Evolutionary conservation across 139 green algal species (phyloP).

Genomic region (Diplosphaera chodatii): DNA sequence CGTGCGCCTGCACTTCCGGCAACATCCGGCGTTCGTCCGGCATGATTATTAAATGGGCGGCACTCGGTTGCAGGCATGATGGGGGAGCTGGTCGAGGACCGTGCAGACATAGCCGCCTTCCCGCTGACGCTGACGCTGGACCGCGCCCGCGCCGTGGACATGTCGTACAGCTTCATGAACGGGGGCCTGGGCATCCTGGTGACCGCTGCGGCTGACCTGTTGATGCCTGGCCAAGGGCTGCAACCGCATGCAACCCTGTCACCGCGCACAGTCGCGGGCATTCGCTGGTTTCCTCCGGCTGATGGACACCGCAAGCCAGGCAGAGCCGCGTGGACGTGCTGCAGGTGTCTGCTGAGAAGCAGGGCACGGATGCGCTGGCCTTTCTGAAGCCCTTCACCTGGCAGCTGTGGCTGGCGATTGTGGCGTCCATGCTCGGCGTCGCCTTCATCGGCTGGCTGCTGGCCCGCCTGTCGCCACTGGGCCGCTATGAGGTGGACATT

Average conservation of each 20-base stretch:
- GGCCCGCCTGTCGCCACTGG: background rate
- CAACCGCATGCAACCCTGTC: too few species aligned
- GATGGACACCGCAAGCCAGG: too few species aligned
- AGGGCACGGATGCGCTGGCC: background rate
- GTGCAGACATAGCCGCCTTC: conserved; percentile 23
- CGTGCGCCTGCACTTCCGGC: too few species aligned
- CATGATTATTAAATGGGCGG: too few species aligned
- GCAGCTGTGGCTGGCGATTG: background rate
- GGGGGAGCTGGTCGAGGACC: conserved; percentile 4
- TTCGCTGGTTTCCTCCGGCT: too few species aligned
- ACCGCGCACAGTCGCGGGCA: too few species aligned
- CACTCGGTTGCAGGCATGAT: conserved; percentile 6
- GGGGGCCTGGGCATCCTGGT: conserved; percentile 16
- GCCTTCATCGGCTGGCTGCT: background rate
- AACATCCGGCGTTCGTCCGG: too few species aligned
- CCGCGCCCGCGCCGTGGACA: background rate
- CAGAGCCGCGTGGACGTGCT: too few species aligned
- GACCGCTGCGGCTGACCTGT: background rate
- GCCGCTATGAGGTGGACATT: background rate
- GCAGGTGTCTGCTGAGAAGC: background rate
- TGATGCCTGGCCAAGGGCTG: too few species aligned
- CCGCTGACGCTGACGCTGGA: conserved; percentile 17
- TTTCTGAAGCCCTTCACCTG: background rate
- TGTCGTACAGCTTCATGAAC: conserved; percentile 12
- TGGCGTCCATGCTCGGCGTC: background rate